phyloP scores from a whole-genome alignment of 768 basidiomycete genomes.

The Filobasidium floriforme region DNA sequence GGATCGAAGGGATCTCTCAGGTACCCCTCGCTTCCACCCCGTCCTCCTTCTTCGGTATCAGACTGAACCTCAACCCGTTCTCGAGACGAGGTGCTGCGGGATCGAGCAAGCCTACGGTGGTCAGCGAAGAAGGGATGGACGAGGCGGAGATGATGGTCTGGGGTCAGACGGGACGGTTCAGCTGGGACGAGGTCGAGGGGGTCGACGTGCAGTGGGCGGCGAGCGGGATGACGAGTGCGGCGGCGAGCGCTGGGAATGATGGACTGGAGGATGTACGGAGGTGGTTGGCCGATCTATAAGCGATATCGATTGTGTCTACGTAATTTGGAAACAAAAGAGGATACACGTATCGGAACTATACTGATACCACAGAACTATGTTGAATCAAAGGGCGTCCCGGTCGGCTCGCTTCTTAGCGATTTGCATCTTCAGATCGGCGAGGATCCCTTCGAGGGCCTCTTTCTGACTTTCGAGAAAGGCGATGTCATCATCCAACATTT shows the following conservation, averaged over 20 bases:
- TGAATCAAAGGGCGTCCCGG: too few relatives aligned
- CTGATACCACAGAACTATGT: too few relatives aligned
- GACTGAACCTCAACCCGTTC: too few relatives aligned
- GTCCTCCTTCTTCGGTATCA: not conserved
- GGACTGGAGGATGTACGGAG: constrained; percentile 34
- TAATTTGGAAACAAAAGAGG: too few relatives aligned
- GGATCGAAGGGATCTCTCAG: constrained; percentile 37
- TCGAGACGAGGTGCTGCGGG: too few relatives aligned
- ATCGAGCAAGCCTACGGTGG: constrained; percentile 21
- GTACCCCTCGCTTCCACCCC: not conserved
- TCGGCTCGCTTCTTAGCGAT: too few relatives aligned
- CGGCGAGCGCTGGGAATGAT: constrained; percentile 19
- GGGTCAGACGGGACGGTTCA: constrained; percentile 36
- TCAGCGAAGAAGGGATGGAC: constrained; percentile 27
- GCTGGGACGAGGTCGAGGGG: constrained; percentile 42
- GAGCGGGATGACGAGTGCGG: constrained; percentile 13
- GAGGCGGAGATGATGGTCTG: constrained; percentile 39
- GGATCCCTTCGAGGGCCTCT: too few relatives aligned
- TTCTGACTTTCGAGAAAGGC: too few relatives aligned
- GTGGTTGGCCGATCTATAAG: constrained; percentile 26
- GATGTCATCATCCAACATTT: too few relatives aligned
- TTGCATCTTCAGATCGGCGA: too few relatives aligned
- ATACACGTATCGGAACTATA: too few relatives aligned
- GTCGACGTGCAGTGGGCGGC: constrained; percentile 37
- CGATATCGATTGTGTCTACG: not conserved